Conservation (phyloP, 1,284 basidiomycete species). For the Ustilago cynodontis region DNA sequence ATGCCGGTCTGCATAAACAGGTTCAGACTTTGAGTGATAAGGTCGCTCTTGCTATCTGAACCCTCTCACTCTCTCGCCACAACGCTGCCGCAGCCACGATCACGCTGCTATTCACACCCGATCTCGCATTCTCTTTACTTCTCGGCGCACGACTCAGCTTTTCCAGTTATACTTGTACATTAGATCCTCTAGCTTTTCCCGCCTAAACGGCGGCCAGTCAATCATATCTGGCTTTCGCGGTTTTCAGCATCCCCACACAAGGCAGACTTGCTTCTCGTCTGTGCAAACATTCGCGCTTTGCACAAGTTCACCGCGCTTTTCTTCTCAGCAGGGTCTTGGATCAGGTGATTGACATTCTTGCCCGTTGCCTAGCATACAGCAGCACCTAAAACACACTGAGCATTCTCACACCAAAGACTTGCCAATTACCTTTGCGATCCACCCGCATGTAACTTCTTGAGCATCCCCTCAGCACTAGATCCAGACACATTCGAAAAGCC, state of each 20-base stretch:
- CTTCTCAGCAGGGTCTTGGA: too few relatives aligned
- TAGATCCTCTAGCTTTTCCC: slow-evolving; percentile 1
- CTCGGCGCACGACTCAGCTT: background rate
- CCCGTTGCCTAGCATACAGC: too few relatives aligned
- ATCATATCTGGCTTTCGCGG: background rate
- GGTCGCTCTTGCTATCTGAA: slow-evolving; percentile 41
- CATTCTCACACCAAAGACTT: background rate
- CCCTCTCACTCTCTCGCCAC: background rate
- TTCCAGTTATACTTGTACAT: slow-evolving; percentile 18
- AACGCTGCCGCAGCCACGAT: too few relatives aligned
- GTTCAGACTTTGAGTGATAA: slow-evolving; percentile 67
- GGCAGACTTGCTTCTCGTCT: background rate
- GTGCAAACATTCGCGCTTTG: background rate
- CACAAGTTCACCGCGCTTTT: background rate
- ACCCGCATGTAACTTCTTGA: slow-evolving; percentile 27
- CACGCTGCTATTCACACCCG: background rate
- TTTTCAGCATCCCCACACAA: slow-evolving; percentile 3
- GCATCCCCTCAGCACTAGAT: slow-evolving; percentile 36
- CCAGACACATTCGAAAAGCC: slow-evolving; percentile 34
- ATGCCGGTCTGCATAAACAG: slow-evolving; percentile 86
- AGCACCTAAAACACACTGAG: too few relatives aligned
- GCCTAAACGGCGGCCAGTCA: background rate
- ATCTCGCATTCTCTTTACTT: slow-evolving; percentile 4
- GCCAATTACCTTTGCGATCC: slow-evolving; percentile 5
- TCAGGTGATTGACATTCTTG: background rate